Conservation (phyloP, 2,329 filamentous ascomycete genomes). For the Plectosphaerella cucumerina region DNA sequence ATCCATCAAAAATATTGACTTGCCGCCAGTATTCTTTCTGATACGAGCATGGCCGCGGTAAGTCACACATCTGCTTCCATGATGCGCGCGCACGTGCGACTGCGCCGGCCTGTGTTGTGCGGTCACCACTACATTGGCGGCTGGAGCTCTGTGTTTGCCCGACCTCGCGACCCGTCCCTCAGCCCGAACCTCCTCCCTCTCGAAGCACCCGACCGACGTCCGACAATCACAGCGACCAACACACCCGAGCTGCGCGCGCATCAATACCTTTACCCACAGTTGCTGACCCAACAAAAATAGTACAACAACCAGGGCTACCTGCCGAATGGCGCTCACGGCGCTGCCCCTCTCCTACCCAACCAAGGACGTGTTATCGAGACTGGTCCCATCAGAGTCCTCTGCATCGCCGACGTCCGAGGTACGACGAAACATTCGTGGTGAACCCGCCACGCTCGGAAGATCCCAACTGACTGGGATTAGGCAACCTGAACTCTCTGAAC, state of each 20-base stretch:
- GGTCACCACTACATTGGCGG: too few relatives aligned
- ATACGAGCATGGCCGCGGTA: constrained; percentile 13
- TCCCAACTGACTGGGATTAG: constrained; percentile 39
- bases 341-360: constrained; percentile 62
- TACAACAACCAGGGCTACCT: constrained; percentile 54
- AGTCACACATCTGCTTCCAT: not conserved
- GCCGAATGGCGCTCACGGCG: constrained; percentile 61
- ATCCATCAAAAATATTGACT: constrained; percentile 5
- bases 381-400: constrained; percentile 62
- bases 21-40: not conserved
- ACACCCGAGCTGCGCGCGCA: constrained; percentile 29
- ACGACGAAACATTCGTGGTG: constrained; percentile 17
- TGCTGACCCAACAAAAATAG: constrained; percentile 10
- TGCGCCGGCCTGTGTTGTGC: too few relatives aligned
- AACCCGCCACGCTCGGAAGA: not conserved
- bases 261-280: too few relatives aligned
- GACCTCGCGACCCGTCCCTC: too few relatives aligned
- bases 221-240: too few relatives aligned
- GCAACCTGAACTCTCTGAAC: constrained; percentile 92
- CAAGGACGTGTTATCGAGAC: constrained; percentile 64
- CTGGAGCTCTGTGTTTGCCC: too few relatives aligned
- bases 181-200: too few relatives aligned
- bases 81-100: too few relatives aligned
- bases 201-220: too few relatives aligned
- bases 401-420: constrained; percentile 72